Conservation (phyloP, 1,284 basidiomycete genomes). For the Sporisorium graminicola region DNA sequence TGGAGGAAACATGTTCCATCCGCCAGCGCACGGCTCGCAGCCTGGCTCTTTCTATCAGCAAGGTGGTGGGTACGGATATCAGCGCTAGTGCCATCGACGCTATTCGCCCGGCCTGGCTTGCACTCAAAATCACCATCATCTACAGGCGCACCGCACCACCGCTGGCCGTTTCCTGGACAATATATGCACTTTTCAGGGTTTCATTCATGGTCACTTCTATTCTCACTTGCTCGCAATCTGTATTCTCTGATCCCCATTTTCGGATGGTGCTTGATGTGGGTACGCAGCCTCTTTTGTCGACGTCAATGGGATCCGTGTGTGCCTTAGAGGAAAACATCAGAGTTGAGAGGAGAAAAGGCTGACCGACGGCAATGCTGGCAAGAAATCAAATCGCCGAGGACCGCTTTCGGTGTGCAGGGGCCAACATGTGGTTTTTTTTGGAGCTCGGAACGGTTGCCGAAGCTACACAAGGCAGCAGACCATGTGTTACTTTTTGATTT, state of each 20-base stretch:
- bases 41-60: slow-evolving; percentile 20
- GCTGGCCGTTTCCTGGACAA: neutral
- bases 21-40: slow-evolving; percentile 27
- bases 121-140: no score
- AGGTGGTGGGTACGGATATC: slow-evolving; percentile 25
- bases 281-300: no score
- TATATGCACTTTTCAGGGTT: neutral
- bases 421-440: neutral
- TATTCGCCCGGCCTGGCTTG: no score
- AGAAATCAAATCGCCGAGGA: neutral
- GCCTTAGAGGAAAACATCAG: no score
- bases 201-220: neutral
- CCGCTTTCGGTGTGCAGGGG: neutral
- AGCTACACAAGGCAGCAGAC: neutral
- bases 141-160: neutral
- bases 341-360: no score
- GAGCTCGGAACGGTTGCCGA: neutral
- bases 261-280: no score
- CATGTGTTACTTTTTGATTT: neutral
- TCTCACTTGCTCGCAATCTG: slow-evolving; percentile 1
- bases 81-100: slow-evolving; percentile 9
- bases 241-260: neutral
- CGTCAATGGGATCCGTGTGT: no score
- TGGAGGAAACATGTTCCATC: slow-evolving; percentile 30
- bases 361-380: neutral